Conservation (phyloP, 2,329 filamentous ascomycete species). For the Cordyceps javanica region DNA sequence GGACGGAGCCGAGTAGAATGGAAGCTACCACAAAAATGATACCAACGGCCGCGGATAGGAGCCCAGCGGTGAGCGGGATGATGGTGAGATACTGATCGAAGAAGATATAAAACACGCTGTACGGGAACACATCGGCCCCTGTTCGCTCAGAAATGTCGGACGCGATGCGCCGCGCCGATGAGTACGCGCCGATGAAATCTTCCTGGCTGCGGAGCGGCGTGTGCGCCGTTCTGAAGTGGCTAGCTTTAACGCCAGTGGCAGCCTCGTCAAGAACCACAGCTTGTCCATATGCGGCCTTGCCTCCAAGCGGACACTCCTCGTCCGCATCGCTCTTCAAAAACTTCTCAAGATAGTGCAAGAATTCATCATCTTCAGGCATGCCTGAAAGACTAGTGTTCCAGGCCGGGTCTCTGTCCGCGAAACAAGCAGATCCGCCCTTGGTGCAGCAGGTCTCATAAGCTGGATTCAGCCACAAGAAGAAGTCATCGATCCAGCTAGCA, state of each 20-base stretch:
- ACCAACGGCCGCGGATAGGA: conserved; percentile 75
- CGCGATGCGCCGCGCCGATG: conserved; percentile 81
- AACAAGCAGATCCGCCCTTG: conserved; percentile 67
- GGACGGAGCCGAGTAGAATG: conserved; percentile 73
- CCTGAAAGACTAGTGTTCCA: conserved; percentile 89
- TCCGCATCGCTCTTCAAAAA: conserved; percentile 78
- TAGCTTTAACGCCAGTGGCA: conserved; percentile 64
- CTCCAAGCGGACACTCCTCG: conserved; percentile 80
- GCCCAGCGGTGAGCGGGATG: conserved; percentile 67
- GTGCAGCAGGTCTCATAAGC: conserved; percentile 65
- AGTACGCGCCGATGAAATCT: conserved; percentile 90
- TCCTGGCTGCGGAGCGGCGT: conserved; percentile 79
- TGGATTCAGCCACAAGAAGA: conserved; percentile 94
- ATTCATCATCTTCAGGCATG: conserved; percentile 92
- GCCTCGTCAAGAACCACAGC: conserved; percentile 73
- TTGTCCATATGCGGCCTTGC: conserved; percentile 78
- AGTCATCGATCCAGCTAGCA: conserved; percentile 96
- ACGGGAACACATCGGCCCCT: conserved; percentile 82
- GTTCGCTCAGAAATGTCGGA: conserved; percentile 65
- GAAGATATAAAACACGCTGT: conserved; percentile 98
- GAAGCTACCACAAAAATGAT: conserved; percentile 80
- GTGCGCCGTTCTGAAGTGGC: conserved; percentile 88
- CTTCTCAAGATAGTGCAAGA: conserved; percentile 75
- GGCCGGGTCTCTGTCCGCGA: conserved; percentile 65
- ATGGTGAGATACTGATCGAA: conserved; percentile 95